These are phyloP conservation scores for Erucastrum elatum DNA, from an alignment of 345 rosid species.

Conservation along the genomic window DNA sequence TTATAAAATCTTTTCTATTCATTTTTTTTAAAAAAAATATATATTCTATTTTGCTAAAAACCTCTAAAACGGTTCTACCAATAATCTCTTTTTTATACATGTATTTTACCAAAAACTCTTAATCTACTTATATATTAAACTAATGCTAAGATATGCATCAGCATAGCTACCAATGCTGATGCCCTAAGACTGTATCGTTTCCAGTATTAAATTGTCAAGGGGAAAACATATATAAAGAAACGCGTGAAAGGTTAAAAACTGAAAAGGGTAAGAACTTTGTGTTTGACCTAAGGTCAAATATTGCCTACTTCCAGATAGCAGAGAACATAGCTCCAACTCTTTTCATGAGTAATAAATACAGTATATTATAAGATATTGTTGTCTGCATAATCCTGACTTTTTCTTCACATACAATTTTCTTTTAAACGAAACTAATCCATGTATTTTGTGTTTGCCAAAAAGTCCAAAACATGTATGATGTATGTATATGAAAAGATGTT, in stretches of 20 bases:
- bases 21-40: too few relatives aligned
- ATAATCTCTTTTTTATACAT: too few relatives aligned
- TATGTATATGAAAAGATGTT: neutral
- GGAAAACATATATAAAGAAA: neutral
- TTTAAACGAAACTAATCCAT: neutral
- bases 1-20: too few relatives aligned
- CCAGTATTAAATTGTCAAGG: neutral
- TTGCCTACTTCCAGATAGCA: slow-evolving; percentile 16
- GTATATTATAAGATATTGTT: neutral
- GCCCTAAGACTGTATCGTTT: too few relatives aligned
- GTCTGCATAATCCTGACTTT: neutral
- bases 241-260: slow-evolving; percentile 9
- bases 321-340: slow-evolving; percentile 2
- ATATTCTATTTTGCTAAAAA: too few relatives aligned
- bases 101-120: too few relatives aligned
- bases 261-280: slow-evolving; percentile 1
- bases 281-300: slow-evolving; percentile 9
- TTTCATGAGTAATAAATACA: neutral
- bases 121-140: too few relatives aligned
- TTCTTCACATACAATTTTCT: neutral
- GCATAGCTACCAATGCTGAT: too few relatives aligned
- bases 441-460: neutral
- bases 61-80: too few relatives aligned
- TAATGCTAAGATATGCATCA: too few relatives aligned
- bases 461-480: neutral